These are phyloP conservation scores for Pseudogymnoascus sp. DNA, from an alignment of 2,329 filamentous ascomycete species.

Conservation along the genomic window DNA sequence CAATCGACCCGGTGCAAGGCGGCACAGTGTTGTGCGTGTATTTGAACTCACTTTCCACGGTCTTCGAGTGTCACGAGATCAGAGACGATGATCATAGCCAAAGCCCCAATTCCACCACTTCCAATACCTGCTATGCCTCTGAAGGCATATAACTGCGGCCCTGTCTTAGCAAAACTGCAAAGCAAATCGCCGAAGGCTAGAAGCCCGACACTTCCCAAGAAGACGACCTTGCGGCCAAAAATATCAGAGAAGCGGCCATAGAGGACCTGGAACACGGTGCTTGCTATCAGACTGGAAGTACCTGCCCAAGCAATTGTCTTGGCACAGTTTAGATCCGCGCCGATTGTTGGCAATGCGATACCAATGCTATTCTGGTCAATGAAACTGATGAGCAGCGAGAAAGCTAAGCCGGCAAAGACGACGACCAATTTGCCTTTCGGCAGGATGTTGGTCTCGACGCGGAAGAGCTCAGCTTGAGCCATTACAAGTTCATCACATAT, in stretches of 20 bases:
- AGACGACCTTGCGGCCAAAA: slow-evolving; percentile 50
- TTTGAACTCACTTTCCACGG: slow-evolving; percentile 40
- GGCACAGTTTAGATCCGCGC: slow-evolving; percentile 33
- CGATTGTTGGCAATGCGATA: slow-evolving; percentile 34
- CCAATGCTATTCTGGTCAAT: slow-evolving; percentile 50
- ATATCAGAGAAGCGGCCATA: slow-evolving; percentile 55
- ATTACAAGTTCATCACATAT: not conserved
- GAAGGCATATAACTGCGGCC: slow-evolving; percentile 52
- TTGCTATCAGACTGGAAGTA: slow-evolving; percentile 44
- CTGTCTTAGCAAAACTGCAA: slow-evolving; percentile 47
- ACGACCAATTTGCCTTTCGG: slow-evolving; percentile 39
- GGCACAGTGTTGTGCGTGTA: not conserved
- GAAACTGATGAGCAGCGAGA: slow-evolving; percentile 43
- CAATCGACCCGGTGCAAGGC: not conserved
- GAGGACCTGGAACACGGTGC: slow-evolving; percentile 55
- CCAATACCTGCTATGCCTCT: slow-evolving; percentile 52
- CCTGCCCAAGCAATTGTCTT: slow-evolving; percentile 48
- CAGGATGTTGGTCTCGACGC: slow-evolving; percentile 49
- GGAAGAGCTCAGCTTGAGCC: slow-evolving; percentile 9
- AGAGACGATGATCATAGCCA: slow-evolving; percentile 53
- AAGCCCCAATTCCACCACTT: slow-evolving; percentile 49
- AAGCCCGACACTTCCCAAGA: slow-evolving; percentile 42
- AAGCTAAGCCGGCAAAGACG: slow-evolving; percentile 43
- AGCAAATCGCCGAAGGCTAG: slow-evolving; percentile 49
- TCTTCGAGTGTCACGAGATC: slow-evolving; percentile 51